phyloP scores from a whole-genome alignment of 2,329 filamentous ascomycete species.

The Phyllosticta capitalensis region DNA sequence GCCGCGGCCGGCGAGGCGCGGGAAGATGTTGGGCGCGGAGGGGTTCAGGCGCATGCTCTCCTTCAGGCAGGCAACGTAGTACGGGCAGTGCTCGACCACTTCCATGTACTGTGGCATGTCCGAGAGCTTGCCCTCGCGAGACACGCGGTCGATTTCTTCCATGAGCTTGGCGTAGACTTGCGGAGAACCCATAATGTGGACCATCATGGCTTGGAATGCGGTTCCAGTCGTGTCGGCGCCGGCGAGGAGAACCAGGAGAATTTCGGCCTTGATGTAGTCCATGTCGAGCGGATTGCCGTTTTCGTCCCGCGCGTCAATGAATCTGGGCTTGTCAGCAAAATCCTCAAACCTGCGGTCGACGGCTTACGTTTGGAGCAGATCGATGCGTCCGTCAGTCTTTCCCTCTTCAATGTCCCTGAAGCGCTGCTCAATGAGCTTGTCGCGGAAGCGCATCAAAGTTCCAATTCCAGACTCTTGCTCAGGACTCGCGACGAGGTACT shows the following conservation, averaged over 20 bases:
- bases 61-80: constrained; percentile 41
- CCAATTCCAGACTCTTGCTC: constrained; percentile 47
- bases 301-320: constrained; percentile 28
- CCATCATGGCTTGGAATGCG: constrained; percentile 40
- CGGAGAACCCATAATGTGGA: constrained; percentile 32
- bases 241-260: constrained; percentile 42
- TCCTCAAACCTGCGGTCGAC: background rate
- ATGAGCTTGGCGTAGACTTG: constrained; percentile 39
- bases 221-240: constrained; percentile 46
- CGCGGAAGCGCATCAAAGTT: constrained; percentile 48
- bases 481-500: constrained; percentile 45
- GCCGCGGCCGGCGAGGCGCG: constrained; percentile 31
- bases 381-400: constrained; percentile 36
- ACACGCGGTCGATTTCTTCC: constrained; percentile 36
- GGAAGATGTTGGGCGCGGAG: constrained; percentile 42
- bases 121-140: constrained; percentile 20
- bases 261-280: constrained; percentile 45
- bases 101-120: constrained; percentile 20
- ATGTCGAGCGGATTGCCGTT: constrained; percentile 37
- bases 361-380: constrained; percentile 42
- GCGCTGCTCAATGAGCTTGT: constrained; percentile 42
- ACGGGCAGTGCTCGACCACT: constrained; percentile 29
- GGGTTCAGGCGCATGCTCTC: constrained; percentile 44
- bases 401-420: constrained; percentile 39
- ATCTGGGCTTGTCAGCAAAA: constrained; percentile 10